Evolutionary conservation across 768 basidiomycete species (phyloP), one percentile per base, ranked within the genome.

Genomic region (Fomitopsis pulvina): DNA sequence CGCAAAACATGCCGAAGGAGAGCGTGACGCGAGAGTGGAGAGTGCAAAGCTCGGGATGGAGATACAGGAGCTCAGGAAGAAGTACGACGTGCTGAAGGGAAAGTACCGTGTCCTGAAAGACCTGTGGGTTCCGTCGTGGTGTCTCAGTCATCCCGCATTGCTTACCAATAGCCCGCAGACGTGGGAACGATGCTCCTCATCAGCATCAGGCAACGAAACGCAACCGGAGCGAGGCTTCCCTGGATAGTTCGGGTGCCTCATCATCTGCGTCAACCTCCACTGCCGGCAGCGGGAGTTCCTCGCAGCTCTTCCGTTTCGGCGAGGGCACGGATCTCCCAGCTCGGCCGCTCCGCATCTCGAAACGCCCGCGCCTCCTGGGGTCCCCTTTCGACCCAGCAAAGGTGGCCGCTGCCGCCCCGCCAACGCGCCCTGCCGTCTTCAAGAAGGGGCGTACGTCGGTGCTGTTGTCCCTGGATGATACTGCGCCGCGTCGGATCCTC

Each of bases 1-100:
- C 10, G 50, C 58, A 9, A 67, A 60, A 0, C 69, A 71, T 45
- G 59, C 54, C n/a, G 52, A 60, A 38, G 63, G 63, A 30, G 71
- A 69, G 52, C 55, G 53, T 12, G 47, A 55, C 18, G 59, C 64
- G 27, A 40, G 57, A n/a, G 49, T 60, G 44, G 50, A 54, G 30
- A 55, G 34, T 8, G 56, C 50, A 55, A 60, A 45, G 10, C 49
- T 60, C 25, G 34, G 47, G 42, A 51, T 48, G 30, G 61, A 59
- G 24, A 32, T 55, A 41, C 51, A 51, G 4, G 50, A 49, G 32
- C 50, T 56, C 29, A 48, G 52, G 51, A 51, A 43, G 41, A 57
- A 59, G 45, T 53, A 53, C 27, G 58, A 58, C 7, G 30, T 45
- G 21, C 12, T 59, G 34, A 56, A 54, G 52, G 38, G 48, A 20